Evolutionary conservation across 2,329 filamentous ascomycete species (phyloP).

Genomic region (Fusarium stilboides): DNA sequence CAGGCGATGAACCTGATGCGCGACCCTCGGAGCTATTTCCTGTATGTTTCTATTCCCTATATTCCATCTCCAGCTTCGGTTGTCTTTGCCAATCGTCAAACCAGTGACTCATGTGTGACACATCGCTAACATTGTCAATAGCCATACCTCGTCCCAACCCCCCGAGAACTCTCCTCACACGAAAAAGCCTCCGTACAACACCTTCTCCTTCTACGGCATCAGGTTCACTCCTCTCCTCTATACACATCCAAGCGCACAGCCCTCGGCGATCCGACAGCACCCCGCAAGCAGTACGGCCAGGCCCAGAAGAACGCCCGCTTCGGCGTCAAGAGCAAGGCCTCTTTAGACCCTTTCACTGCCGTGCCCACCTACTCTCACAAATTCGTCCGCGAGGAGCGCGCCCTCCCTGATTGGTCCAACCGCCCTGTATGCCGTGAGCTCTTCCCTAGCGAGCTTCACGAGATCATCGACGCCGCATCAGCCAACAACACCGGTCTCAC

Average conservation of each 20-base stretch:
- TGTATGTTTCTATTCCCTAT: slow-evolving; percentile 54
- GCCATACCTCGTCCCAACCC: slow-evolving; percentile 66
- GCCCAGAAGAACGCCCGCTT: slow-evolving; percentile 72
- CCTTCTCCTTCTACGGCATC: slow-evolving; percentile 70
- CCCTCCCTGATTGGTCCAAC: slow-evolving; percentile 68
- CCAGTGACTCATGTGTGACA: slow-evolving; percentile 5
- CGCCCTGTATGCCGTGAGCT: slow-evolving; percentile 67
- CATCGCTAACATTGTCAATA: slow-evolving; percentile 47
- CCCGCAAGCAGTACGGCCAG: slow-evolving; percentile 66
- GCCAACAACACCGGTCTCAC: slow-evolving; percentile 50
- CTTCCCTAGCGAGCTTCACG: slow-evolving; percentile 70
- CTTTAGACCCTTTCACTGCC: slow-evolving; percentile 70
- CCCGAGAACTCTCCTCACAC: slow-evolving; percentile 59
- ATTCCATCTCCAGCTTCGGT: background rate
- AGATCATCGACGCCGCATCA: slow-evolving; percentile 65
- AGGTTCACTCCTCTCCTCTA: slow-evolving; percentile 68
- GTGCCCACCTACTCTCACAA: slow-evolving; percentile 72
- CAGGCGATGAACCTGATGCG: slow-evolving; percentile 68
- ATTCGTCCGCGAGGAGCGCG: slow-evolving; percentile 66
- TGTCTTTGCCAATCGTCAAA: background rate
- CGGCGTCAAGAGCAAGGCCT: slow-evolving; percentile 69
- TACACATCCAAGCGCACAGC: slow-evolving; percentile 69
- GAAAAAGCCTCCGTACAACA: slow-evolving; percentile 66
- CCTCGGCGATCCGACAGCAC: slow-evolving; percentile 58
- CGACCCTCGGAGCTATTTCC: slow-evolving; percentile 73